phyloP scores from a whole-genome alignment of 345 rosid species.

The Sonneratia caseolaris region DNA sequence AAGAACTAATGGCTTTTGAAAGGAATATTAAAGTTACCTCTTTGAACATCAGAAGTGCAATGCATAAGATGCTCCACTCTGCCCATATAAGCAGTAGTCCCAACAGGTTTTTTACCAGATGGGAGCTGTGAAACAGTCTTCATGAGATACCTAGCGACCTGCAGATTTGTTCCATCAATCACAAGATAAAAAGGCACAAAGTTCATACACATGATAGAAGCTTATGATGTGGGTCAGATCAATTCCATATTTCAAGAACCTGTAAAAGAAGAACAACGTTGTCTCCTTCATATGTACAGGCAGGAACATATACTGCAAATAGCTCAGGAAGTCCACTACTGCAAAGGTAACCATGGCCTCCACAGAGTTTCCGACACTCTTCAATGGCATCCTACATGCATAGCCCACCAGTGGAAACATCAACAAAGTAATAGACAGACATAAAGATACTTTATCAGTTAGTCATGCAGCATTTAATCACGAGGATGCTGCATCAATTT shows the following conservation, averaged over 20 bases:
- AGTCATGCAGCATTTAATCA: neutral
- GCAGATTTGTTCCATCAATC: slow-evolving; percentile 3
- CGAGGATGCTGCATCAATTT: neutral
- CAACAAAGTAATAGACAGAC: neutral
- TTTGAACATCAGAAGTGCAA: slow-evolving; percentile 34
- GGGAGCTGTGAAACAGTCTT: slow-evolving; percentile 81
- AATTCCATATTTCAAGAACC: slow-evolving; percentile 28
- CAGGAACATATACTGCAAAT: slow-evolving; percentile 90
- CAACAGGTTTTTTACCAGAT: slow-evolving; percentile 79
- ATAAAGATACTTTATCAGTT: neutral
- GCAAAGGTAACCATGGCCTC: slow-evolving; percentile 95
- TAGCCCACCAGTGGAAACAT: slow-evolving; percentile 2
- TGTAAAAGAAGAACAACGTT: slow-evolving; percentile 80
- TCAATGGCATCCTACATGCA: slow-evolving; percentile 80
- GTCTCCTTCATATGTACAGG: slow-evolving; percentile 99
- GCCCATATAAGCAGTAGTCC: slow-evolving; percentile 82
- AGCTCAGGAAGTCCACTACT: slow-evolving; percentile 97
- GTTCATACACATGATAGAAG: neutral
- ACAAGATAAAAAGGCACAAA: neutral
- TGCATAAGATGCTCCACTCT: slow-evolving; percentile 61
- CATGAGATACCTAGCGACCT: slow-evolving; percentile 96
- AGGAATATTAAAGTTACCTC: neutral
- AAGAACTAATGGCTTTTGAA: neutral
- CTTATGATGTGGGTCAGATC: neutral
- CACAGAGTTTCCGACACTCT: slow-evolving; percentile 96